A percentile compares a stretch with the other conserved stretches of the same genome.
Evolutionary conservation across 2,329 filamentous ascomycete species (phyloP).

Genomic region (Hypoxylon rubiginosum): DNA sequence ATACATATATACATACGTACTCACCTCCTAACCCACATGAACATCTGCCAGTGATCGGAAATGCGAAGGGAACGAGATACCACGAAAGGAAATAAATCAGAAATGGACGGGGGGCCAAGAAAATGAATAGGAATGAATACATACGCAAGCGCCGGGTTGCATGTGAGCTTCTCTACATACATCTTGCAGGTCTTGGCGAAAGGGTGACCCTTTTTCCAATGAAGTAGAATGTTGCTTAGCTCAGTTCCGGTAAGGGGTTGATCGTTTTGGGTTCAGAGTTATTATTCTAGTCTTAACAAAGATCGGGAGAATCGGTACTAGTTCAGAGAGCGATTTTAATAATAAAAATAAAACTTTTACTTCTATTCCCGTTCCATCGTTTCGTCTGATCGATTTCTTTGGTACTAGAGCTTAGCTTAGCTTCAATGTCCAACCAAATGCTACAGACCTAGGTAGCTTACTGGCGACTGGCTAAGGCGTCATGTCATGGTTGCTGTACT

Average conservation of each 20-base stretch:
- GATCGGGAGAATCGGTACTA: slow-evolving; percentile 24
- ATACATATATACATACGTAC: slow-evolving; percentile 4
- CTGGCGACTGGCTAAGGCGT: too few species aligned
- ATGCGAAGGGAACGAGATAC: slow-evolving; percentile 9
- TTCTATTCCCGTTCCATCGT: neutral
- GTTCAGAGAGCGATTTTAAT: slow-evolving; percentile 26
- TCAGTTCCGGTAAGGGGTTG: too few species aligned
- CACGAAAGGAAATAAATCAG: neutral
- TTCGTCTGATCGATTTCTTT: too few species aligned
- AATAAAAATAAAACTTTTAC: neutral
- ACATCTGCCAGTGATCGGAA: slow-evolving; percentile 29
- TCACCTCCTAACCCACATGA: neutral
- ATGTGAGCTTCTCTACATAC: slow-evolving; percentile 30
- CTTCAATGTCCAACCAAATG: too few species aligned
- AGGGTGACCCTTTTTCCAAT: too few species aligned
- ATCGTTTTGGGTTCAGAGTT: neutral
- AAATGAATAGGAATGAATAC: slow-evolving; percentile 28
- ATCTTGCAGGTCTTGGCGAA: slow-evolving; percentile 36
- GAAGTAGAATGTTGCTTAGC: slow-evolving; percentile 5
- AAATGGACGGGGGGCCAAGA: slow-evolving; percentile 3
- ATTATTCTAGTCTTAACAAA: neutral
- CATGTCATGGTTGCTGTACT: slow-evolving; percentile 1
- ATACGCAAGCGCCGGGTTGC: slow-evolving; percentile 29
- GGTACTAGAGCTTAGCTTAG: too few species aligned
- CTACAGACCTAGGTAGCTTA: too few species aligned